phyloP scores from a whole-genome alignment of 2,329 filamentous ascomycete genomes.

The Xylariaceae sp. region DNA sequence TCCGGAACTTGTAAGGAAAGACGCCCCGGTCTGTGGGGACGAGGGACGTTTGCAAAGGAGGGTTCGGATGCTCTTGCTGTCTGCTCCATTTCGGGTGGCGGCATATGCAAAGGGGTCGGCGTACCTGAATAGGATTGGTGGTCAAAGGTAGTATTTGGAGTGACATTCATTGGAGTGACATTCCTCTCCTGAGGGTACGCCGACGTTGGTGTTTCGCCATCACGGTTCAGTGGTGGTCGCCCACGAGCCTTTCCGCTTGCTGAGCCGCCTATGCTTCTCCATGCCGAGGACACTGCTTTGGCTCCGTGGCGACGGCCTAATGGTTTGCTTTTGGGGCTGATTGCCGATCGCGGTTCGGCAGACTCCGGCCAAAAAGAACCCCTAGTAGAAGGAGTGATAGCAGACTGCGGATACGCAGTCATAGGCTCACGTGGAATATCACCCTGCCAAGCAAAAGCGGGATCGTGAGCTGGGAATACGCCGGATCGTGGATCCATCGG shows the following conservation, averaged over 20 bases:
- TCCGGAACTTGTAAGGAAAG: conserved; percentile 62
- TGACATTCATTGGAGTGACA: conserved; percentile 43
- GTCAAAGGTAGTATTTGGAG: conserved; percentile 33
- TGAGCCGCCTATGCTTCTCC: conserved; percentile 64
- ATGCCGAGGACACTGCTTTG: conserved; percentile 83
- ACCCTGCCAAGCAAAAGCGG: conserved; percentile 47
- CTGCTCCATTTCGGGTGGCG: conserved; percentile 23
- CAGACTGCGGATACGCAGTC: conserved; percentile 72
- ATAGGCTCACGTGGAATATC: conserved; percentile 55
- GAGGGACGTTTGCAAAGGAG: conserved; percentile 19
- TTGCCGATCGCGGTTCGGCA: conserved; percentile 65
- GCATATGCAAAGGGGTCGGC: conserved; percentile 19
- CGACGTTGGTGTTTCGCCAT: conserved; percentile 62
- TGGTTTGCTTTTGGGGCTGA: conserved; percentile 55
- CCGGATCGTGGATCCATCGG: conserved; percentile 36
- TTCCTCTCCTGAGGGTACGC: conserved; percentile 62
- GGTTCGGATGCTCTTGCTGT: conserved; percentile 16
- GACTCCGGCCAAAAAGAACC: conserved; percentile 52
- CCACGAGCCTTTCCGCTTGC: conserved; percentile 70
- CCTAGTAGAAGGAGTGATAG: conserved; percentile 63
- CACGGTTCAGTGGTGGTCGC: conserved; percentile 68
- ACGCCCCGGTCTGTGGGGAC: conserved; percentile 42
- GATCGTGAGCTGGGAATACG: conserved; percentile 29
- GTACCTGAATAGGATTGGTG: conserved; percentile 18
- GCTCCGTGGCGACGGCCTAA: conserved; percentile 68